These are phyloP conservation scores for Camellia lanceoleosa DNA, from an alignment of 148 eudicot genomes.

Conservation along the genomic window DNA sequence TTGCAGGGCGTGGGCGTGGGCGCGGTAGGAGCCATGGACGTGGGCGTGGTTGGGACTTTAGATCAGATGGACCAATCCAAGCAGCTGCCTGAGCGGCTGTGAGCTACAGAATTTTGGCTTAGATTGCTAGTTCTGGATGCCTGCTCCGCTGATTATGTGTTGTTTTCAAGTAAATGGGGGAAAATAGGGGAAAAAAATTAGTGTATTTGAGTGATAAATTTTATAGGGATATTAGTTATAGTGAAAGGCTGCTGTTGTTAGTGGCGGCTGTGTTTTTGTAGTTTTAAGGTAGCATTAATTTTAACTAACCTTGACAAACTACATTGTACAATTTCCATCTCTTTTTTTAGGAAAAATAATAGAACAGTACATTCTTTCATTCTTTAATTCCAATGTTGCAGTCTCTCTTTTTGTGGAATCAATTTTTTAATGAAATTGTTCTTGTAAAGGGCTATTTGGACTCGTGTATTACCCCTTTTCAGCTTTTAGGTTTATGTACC, in stretches of 20 bases:
- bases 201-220: no score
- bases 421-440: neutral
- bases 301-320: neutral
- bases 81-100: no score
- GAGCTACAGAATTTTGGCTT: neutral
- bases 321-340: neutral
- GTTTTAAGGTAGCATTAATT: neutral
- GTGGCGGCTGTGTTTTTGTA: no score
- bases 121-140: conserved; percentile 3
- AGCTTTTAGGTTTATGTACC: neutral
- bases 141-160: conserved; percentile 10
- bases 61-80: conserved; percentile 20
- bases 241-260: no score
- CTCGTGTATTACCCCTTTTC: neutral
- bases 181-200: neutral
- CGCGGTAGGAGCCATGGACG: conserved; percentile 40
- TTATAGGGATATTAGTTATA: no score
- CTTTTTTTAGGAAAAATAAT: conserved; percentile 14
- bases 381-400: neutral
- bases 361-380: conserved; percentile 23
- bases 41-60: conserved; percentile 29
- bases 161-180: neutral
- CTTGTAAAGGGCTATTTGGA: neutral
- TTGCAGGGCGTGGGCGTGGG: conserved; percentile 44
- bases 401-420: neutral